These are phyloP conservation scores for Coemansia sp. DNA, from an alignment of 192 early-diverging fungal species.

Conservation along the genomic window DNA sequence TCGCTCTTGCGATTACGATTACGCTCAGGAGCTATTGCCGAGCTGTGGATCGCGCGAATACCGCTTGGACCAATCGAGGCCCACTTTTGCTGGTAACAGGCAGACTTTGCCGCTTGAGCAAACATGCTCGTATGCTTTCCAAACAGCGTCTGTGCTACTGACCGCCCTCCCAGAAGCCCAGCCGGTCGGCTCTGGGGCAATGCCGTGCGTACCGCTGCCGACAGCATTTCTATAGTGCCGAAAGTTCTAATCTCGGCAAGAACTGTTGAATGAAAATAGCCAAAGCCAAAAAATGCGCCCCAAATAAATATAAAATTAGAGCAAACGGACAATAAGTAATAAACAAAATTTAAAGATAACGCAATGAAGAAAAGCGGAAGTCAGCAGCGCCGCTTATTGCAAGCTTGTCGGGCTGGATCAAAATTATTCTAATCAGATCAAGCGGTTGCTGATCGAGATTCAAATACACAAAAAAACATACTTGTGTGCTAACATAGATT, in stretches of 20 bases:
- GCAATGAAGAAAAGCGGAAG: neutral
- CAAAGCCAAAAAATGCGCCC: neutral
- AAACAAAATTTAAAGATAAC: neutral
- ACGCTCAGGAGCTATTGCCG: constrained; percentile 17
- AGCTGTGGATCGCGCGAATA: constrained; percentile 47
- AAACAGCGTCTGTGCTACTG: neutral
- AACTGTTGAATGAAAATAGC: neutral
- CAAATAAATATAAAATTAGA: neutral
- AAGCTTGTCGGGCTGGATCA: neutral
- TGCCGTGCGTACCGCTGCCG: constrained; percentile 8
- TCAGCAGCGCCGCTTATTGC: neutral
- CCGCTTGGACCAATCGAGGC: neutral
- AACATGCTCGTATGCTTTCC: neutral
- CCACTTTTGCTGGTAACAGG: neutral
- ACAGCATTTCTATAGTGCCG: constrained; percentile 8
- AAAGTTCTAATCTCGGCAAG: neutral
- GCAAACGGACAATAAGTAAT: neutral
- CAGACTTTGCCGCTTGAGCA: neutral
- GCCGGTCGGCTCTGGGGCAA: constrained; percentile 2
- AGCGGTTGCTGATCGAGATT: neutral
- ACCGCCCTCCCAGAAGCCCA: neutral
- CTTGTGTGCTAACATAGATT: neutral
- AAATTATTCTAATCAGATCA: neutral
- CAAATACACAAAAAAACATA: neutral
- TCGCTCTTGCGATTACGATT: constrained; percentile 17